Evolutionary conservation across 306 rosid species (phyloP).

Genomic region (Aeschynomene evenia): DNA sequence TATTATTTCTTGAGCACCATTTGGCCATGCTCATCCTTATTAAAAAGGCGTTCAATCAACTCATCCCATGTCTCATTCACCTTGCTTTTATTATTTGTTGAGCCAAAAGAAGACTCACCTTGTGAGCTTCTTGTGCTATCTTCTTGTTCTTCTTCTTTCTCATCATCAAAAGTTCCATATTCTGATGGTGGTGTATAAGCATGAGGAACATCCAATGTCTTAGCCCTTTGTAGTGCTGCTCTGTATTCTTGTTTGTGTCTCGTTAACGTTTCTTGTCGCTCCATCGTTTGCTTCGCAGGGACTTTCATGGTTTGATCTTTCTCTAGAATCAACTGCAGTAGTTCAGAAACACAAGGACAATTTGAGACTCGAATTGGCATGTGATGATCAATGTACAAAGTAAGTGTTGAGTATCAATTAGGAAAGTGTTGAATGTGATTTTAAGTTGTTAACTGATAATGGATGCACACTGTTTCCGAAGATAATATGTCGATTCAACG

Average conservation of each 20-base stretch:
- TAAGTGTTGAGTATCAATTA: too few species aligned
- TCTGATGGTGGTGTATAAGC: conserved; percentile 63
- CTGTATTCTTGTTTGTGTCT: conserved; percentile 63
- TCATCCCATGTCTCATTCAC: conserved; percentile 59
- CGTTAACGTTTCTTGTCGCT: conserved; percentile 62
- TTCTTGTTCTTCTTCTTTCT: conserved; percentile 43
- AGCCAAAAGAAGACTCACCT: conserved; percentile 47
- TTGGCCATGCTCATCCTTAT: conserved; percentile 56
- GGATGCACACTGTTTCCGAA: too few species aligned
- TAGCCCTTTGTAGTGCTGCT: conserved; percentile 91
- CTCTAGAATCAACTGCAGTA: conserved; percentile 64
- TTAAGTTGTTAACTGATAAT: too few species aligned
- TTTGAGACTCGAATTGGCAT: too few species aligned
- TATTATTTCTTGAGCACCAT: conserved; percentile 43
- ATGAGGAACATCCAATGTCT: conserved; percentile 76
- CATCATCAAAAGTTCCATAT: conserved; percentile 75
- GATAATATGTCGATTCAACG: too few species aligned
- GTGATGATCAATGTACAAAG: too few species aligned
- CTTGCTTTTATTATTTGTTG: conserved; percentile 40
- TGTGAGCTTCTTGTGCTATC: conserved; percentile 44
- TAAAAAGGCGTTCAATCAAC: conserved; percentile 53
- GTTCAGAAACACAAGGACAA: conserved; percentile 8
- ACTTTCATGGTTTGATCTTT: conserved; percentile 57
- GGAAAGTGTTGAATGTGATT: too few species aligned
- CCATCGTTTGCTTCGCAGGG: conserved; percentile 80